Percentiles rank a stretch among this genome's conserved stretches.
These are phyloP conservation scores for Taphrina pruni DNA, from an alignment of 1,139 yeast genomes.

Conservation along the genomic window DNA sequence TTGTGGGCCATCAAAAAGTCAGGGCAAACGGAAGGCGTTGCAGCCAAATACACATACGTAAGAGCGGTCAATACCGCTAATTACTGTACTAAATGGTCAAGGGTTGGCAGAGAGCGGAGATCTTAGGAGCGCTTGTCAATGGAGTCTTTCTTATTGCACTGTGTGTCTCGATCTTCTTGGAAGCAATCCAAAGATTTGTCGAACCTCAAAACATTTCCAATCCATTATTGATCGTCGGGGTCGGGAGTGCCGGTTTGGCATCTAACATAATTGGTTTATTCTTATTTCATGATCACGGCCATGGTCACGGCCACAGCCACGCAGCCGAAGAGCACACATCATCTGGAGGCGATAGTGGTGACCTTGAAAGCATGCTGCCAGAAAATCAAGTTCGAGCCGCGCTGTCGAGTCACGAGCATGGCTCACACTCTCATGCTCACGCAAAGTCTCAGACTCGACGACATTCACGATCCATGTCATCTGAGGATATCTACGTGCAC, in stretches of 20 bases:
- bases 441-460: conserved; percentile 27
- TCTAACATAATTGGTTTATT: conserved; percentile 84
- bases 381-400: conserved; percentile 48
- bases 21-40: conserved; percentile 60
- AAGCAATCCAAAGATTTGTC: conserved; percentile 87
- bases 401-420: conserved; percentile 16
- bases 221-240: conserved; percentile 78
- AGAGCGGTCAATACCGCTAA: conserved; percentile 56
- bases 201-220: conserved; percentile 78
- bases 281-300: conserved; percentile 90
- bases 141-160: conserved; percentile 91
- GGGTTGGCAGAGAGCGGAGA: conserved; percentile 90
- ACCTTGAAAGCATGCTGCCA: conserved; percentile 50
- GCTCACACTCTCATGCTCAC: conserved; percentile 17
- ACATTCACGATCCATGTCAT: conserved; percentile 43
- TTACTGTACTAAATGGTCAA: conserved; percentile 57
- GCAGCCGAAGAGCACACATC: conserved; percentile 51
- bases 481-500: conserved; percentile 42
- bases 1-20: conserved; percentile 96
- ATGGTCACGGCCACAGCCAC: conserved; percentile 64
- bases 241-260: conserved; percentile 79
- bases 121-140: conserved; percentile 86
- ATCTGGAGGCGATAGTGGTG: conserved; percentile 37
- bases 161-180: conserved; percentile 88
- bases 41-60: conserved; percentile 89